phyloP scores from a whole-genome alignment of 495 filamentous ascomycete genomes.

The Talaromyces ruber region DNA sequence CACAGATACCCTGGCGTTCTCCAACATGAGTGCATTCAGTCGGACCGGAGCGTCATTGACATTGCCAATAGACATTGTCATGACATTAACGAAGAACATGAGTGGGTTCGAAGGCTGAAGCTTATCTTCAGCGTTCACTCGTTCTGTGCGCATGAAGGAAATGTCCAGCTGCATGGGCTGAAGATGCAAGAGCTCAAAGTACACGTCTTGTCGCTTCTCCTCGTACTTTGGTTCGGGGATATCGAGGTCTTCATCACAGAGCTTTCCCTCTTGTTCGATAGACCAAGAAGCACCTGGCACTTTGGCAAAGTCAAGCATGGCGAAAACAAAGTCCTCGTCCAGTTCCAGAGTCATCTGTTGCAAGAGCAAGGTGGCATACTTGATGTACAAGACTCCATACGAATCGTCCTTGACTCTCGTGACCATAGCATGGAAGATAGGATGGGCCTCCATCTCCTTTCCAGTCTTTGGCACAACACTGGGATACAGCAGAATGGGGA shows the following conservation, averaged over 20 bases:
- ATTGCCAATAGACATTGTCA: constrained; percentile 98
- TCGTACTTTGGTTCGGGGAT: constrained; percentile 86
- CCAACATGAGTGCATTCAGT: constrained; percentile 86
- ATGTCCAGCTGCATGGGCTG: constrained; percentile 97
- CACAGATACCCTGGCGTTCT: constrained; percentile 88
- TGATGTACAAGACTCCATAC: constrained; percentile 96
- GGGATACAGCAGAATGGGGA: constrained; percentile 94
- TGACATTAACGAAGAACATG: constrained; percentile 96
- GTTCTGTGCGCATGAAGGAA: constrained; percentile 93
- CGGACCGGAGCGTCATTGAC: constrained; percentile 94
- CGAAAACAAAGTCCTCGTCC: constrained; percentile 96
- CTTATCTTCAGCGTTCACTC: constrained; percentile 92
- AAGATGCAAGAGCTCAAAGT: constrained; percentile 93
- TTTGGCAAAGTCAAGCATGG: constrained; percentile 90
- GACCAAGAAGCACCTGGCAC: constrained; percentile 90
- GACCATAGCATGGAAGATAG: constrained; percentile 83
- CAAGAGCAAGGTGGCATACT: constrained; percentile 86
- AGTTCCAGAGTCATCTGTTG: constrained; percentile 98
- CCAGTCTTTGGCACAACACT: constrained; percentile 98
- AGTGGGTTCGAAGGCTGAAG: constrained; percentile 78
- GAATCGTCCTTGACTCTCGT: constrained; percentile 96
- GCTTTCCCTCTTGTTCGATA: constrained; percentile 67
- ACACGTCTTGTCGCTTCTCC: constrained; percentile 81
- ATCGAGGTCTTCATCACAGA: constrained; percentile 83
- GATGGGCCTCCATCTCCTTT: constrained; percentile 93